A percentile compares a stretch with the other conserved stretches of the same genome.
phyloP scores from a whole-genome alignment of 805 yeast species.

The Yamadazyma ubonensis region DNA sequence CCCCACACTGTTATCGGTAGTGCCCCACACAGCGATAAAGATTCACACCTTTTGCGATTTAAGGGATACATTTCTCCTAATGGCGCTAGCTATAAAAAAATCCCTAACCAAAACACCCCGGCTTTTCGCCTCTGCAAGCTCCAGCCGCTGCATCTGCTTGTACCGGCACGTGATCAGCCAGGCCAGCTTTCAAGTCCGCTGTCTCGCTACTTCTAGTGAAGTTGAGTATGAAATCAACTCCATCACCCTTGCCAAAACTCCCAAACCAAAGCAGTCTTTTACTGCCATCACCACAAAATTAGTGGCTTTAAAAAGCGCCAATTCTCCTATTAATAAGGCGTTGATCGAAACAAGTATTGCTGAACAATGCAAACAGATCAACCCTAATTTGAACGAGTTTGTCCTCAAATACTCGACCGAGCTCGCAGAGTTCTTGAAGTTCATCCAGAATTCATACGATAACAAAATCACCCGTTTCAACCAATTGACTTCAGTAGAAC shows the following conservation, averaged over 20 bases:
- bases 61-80: no score
- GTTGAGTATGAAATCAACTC: slow-evolving; percentile 26
- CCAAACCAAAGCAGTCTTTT: slow-evolving; percentile 1
- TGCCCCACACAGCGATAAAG: not conserved
- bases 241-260: slow-evolving; percentile 20
- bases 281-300: not conserved
- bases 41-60: slow-evolving; percentile 10
- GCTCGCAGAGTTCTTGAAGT: slow-evolving; percentile 20
- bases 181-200: no score
- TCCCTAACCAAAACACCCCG: no score
- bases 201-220: slow-evolving; percentile 14
- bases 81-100: no score
- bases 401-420: slow-evolving; percentile 20
- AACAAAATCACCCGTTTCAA: slow-evolving; percentile 21
- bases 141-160: no score
- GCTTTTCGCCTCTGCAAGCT: no score
- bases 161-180: no score
- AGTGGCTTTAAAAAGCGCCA: not conserved
- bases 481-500: slow-evolving; percentile 25
- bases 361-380: slow-evolving; percentile 5
- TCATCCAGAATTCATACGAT: slow-evolving; percentile 21
- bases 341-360: slow-evolving; percentile 10
- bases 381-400: slow-evolving; percentile 16
- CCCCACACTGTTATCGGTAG: slow-evolving; percentile 7
- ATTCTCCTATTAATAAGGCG: slow-evolving; percentile 4